phyloP scores from a whole-genome alignment of 495 filamentous ascomycete genomes.

The Lichenothelia convexa region DNA sequence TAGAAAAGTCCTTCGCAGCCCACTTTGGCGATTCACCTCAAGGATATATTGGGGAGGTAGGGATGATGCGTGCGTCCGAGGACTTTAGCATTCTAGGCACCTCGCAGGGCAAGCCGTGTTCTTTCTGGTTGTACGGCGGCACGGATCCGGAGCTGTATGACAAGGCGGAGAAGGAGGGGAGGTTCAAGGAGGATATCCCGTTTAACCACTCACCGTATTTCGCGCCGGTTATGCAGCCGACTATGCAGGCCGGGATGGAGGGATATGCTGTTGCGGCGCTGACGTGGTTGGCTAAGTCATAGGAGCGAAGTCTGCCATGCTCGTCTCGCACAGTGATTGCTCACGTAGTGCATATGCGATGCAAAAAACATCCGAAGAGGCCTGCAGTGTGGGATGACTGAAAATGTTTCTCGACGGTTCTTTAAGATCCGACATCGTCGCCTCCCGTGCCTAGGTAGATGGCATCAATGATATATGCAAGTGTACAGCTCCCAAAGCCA shows the following conservation, averaged over 20 bases:
- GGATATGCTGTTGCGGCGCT: constrained; percentile 36
- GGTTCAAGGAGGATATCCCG: constrained; percentile 20
- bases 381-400: too few species aligned
- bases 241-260: constrained; percentile 35
- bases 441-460: too few species aligned
- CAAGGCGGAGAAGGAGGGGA: constrained; percentile 27
- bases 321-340: too few species aligned
- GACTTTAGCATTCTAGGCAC: constrained; percentile 39
- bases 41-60: constrained; percentile 9
- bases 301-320: too few species aligned
- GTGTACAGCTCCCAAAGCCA: too few species aligned
- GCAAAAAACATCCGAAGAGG: too few species aligned
- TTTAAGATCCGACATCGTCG: too few species aligned
- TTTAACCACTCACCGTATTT: constrained; percentile 42
- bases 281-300: constrained; percentile 22
- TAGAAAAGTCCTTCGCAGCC: constrained; percentile 24
- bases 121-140: constrained; percentile 40
- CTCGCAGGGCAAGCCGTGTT: constrained; percentile 30
- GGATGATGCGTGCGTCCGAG: constrained; percentile 26
- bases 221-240: constrained; percentile 41
- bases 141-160: constrained; percentile 29
- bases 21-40: constrained; percentile 24
- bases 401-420: too few species aligned
- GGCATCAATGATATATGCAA: too few species aligned
- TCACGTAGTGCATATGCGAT: too few species aligned